These are phyloP conservation scores for Avena insularis DNA, from an alignment of 176 grass and related monocot species.

Conservation along the genomic window DNA sequence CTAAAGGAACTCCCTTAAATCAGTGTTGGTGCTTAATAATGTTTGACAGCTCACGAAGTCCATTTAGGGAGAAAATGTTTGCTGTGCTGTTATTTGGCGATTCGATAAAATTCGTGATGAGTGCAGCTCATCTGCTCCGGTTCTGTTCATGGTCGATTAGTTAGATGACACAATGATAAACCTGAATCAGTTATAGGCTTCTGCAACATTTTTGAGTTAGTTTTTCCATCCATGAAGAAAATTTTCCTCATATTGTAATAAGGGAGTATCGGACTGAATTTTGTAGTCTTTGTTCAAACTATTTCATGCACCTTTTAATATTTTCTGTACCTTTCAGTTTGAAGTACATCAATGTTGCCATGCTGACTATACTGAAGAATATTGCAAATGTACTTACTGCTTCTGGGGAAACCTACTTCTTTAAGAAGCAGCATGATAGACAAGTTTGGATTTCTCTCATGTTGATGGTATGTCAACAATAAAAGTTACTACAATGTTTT, in stretches of 20 bases:
- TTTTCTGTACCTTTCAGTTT: constrained; percentile 69
- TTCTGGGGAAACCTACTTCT: constrained; percentile 91
- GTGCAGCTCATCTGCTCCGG: background rate
- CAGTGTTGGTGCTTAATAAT: constrained; percentile 21
- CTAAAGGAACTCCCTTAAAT: constrained; percentile 12
- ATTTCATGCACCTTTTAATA: constrained; percentile 16
- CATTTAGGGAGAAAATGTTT: background rate
- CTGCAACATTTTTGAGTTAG: constrained; percentile 2
- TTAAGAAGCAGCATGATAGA: constrained; percentile 77
- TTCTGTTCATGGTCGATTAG: background rate
- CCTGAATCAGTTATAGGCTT: constrained; percentile 4
- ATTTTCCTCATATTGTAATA: constrained; percentile 23
- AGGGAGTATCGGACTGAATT: background rate
- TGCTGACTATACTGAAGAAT: constrained; percentile 97
- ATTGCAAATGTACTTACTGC: constrained; percentile 94
- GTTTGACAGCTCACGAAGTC: constrained; percentile 25
- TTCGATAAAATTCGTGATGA: too few species aligned
- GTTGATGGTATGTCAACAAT: constrained; percentile 74
- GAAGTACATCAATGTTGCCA: constrained; percentile 98
- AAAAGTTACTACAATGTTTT: constrained; percentile 32
- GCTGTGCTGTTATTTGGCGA: background rate
- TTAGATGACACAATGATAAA: background rate
- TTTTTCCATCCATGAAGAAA: background rate
- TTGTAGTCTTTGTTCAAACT: constrained; percentile 10
- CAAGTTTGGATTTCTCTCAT: constrained; percentile 91